phyloP scores from a whole-genome alignment of 202 grass and related monocot genomes.

The Carex arenaria region DNA sequence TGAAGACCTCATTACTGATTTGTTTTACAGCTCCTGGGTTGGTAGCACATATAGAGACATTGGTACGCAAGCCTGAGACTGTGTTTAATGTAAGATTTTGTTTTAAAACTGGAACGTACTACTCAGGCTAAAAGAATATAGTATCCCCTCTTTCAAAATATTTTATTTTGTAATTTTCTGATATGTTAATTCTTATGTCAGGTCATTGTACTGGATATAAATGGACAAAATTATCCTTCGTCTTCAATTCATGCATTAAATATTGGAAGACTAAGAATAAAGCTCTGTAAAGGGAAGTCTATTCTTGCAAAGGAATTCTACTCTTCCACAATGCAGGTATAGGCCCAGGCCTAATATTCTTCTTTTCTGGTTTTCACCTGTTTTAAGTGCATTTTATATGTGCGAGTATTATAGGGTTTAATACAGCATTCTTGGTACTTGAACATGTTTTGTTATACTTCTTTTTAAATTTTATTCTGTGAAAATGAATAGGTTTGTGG shows the following conservation, averaged over 20 bases:
- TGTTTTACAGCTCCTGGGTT: conserved; percentile 61
- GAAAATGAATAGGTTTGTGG: conserved; percentile 52
- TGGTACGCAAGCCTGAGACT: conserved; percentile 63
- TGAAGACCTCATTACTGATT: conserved; percentile 1
- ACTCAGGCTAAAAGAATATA: background rate
- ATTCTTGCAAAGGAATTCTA: conserved; percentile 61
- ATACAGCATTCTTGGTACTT: background rate
- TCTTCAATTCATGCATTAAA: conserved; percentile 51
- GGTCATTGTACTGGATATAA: conserved; percentile 61
- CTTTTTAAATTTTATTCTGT: background rate
- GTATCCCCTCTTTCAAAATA: background rate
- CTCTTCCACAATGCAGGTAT: conserved; percentile 74
- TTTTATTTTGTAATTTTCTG: background rate
- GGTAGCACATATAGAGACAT: conserved; percentile 48
- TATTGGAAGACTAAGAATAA: conserved; percentile 60
- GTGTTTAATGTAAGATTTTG: conserved; percentile 59
- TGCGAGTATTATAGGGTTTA: background rate
- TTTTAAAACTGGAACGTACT: background rate
- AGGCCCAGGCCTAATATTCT: background rate
- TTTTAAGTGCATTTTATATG: background rate
- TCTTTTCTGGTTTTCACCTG: background rate
- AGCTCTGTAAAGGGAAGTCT: conserved; percentile 46
- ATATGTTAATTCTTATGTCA: conserved; percentile 11
- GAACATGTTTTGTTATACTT: background rate
- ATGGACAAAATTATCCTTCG: conserved; percentile 41